Evolutionary conservation across 352 stramenopile genomes (phyloP), one percentile per base, ranked within the genome.

Genomic region (Phytophthora brassicae): DNA sequence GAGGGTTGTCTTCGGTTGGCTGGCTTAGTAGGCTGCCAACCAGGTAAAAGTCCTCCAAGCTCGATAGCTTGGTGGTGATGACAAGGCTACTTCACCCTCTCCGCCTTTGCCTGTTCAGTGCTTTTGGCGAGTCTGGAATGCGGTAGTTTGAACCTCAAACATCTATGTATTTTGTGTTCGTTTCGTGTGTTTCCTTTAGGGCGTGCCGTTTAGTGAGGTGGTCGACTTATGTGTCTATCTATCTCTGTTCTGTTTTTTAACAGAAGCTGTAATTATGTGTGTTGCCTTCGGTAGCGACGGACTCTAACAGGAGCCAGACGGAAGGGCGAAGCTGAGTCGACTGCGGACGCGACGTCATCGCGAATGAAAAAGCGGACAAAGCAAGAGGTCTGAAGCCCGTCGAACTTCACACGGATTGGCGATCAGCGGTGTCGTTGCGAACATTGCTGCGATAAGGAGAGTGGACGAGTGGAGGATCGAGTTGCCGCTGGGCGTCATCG

Each of bases 251-350:
- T 93, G 74, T 87, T 87, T 75, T 41, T 91, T 93, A 93, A 93
- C 84, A 93, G 84, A 91, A 91, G 84, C 79, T 93, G 81, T 93
- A 93, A 93, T 90, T 90, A 82, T 93, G 84, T 90, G 70, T 90
- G 80, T 93, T 75, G 67, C 79, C 72, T 77, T 71, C 69, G 69
- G 69, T 88, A 93, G 84, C 84, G 81, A 88, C 84, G 84, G 73
- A 86, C 76, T 73, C 50, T 81, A 61, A 77, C 79, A 64, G 76
- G 80, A 64, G 61, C 74, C 41, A 72, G 81, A 81, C 71, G 82
- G 60, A 93, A 93, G 82, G 79, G 79, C 26, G 81, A 86, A 56
- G 81, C 81, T 31, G 74, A 85, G 48, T 65, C 56, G 43, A 77
- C 60, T 54, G 56, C 49, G 29, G 77, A 74, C 23, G 58, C 70